Evolutionary conservation across 805 yeast species (phyloP), one percentile per base, ranked within the genome.

Genomic region (Yamadazyma sp.): DNA sequence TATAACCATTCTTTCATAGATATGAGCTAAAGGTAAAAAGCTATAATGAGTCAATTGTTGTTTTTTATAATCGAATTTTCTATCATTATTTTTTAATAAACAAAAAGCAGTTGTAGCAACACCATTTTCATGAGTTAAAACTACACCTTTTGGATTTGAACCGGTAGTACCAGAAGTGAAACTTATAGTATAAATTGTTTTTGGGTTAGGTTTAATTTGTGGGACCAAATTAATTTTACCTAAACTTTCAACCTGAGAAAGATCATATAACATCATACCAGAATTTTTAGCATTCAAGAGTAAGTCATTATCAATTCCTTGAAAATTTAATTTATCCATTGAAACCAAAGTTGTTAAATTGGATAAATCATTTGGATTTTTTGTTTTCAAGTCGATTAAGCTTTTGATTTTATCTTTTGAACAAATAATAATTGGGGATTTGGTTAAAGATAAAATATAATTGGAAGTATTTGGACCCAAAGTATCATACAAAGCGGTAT

Each of bases 91-190:
- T 7, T 60, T 59, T n/a, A 56, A 32, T 18, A 61, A 56, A 4
- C 66, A 50, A 32, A 70, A 58, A 0, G 70, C 53, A 26, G 70
- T 58, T 2, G 73, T 69, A 2, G 83, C 70, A 9, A 71, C 62
- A 8, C 74, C 65, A 49, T 70, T 71, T 8, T 60, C 58, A 32
- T 82, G 86, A 7, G 74, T 62, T 32, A 70, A 49, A 15, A 71
- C 74, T 12, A 78, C 88, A 35, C 89, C 89, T 56, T 82, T 82
- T 31, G 89, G 89, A 23, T 44, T 44, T 12, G 70, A 57, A 12
- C 87, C 87, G 1, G 88, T 81, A 2, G 89, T 82, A 21, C 89
- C 89, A 0, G 86, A 78, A 2, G 89, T 82, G 53, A 81, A 82
- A 6, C 82, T 76, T 31, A 82, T 73, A 12, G 88, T 79, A 52